These are phyloP conservation scores for Coprinellus micaceus DNA, from an alignment of 768 basidiomycete species.

Conservation along the genomic window DNA sequence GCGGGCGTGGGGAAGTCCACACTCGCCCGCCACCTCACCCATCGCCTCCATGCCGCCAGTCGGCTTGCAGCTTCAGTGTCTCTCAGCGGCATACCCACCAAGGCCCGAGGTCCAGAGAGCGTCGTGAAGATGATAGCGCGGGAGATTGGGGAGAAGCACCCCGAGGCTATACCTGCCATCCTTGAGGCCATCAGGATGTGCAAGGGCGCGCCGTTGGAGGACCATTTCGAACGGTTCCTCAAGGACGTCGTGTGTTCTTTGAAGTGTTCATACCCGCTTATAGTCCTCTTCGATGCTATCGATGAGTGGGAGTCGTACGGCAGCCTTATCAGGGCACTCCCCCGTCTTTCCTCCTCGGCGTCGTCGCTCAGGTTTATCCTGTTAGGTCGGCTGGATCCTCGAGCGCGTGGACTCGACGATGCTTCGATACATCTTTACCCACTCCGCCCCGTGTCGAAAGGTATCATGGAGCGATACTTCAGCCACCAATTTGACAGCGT, in stretches of 20 bases:
- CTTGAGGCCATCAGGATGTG: not conserved
- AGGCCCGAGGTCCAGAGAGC: not conserved
- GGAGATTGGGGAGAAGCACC: slow-evolving; percentile 6
- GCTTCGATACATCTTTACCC: not conserved
- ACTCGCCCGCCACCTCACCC: too few relatives aligned
- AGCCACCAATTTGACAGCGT: not conserved
- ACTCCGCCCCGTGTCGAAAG: not conserved
- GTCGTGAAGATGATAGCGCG: slow-evolving; percentile 10
- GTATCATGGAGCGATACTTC: not conserved
- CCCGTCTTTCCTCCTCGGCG: not conserved
- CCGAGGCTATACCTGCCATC: too few relatives aligned
- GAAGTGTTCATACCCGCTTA: not conserved
- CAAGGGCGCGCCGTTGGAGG: not conserved
- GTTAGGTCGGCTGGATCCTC: slow-evolving; percentile 1
- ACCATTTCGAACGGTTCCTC: not conserved
- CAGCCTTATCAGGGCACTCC: slow-evolving; percentile 1
- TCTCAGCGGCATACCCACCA: not conserved
- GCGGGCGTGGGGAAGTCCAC: too few relatives aligned
- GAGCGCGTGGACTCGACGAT: not conserved
- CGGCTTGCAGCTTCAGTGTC: too few relatives aligned
- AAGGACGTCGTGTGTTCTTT: slow-evolving; percentile 1
- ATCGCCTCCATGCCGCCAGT: too few relatives aligned
- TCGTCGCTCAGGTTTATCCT: too few relatives aligned
- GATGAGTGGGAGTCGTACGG: slow-evolving; percentile 5
- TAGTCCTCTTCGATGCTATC: too few relatives aligned